Evolutionary conservation across 345 rosid genomes (phyloP), one percentile per base, ranked within the genome.

Genomic region (Eucalyptus melliodora): DNA sequence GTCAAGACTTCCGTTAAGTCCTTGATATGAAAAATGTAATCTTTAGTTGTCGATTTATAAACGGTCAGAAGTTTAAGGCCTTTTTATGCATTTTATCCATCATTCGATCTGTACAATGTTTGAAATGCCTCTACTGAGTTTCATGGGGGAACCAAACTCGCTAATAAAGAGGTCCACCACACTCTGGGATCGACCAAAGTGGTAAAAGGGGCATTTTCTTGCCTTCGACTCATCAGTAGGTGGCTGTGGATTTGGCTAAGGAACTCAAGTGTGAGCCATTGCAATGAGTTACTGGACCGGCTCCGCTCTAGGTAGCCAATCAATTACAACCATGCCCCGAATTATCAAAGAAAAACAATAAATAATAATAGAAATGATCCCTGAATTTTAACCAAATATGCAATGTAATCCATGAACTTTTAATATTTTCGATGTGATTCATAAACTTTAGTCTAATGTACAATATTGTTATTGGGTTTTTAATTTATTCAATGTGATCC

Each of bases 281-380:
- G 14, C 11, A 40, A 34, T 5, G 10, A 2, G 7, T 69, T 6
- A 4, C 26, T 19, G 4, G 40, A 37, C 4, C 26, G 2, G 2
- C 21, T 69, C 26, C 44, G 4, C 13, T 69, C 82, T 17, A 5
- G 24, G 7, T 7, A 34, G 4, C 42, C 7, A 17, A 0, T 2
- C 6, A 31, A 69, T 3, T 69, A 69, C 1, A 0, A 31, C 37
- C 6, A 2, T 9, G 4, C 81, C 44, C 1, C 2, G 26, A 37
- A 34, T 69, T 69, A 34, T 62, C 0, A 27, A 27, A 60, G 1
- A 27, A 60, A 11, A 59, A 59, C 0, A 60, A 65, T 30, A 6
- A 0, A n/a, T 4, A 8, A 65, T 4, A 0, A 27, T 13, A 6
- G 0, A 27, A 27, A 3, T 62, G 16, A 23, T 56, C 0, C 1